Conservation (phyloP, 1,284 basidiomycete species). For the Peniophora sp. region DNA sequence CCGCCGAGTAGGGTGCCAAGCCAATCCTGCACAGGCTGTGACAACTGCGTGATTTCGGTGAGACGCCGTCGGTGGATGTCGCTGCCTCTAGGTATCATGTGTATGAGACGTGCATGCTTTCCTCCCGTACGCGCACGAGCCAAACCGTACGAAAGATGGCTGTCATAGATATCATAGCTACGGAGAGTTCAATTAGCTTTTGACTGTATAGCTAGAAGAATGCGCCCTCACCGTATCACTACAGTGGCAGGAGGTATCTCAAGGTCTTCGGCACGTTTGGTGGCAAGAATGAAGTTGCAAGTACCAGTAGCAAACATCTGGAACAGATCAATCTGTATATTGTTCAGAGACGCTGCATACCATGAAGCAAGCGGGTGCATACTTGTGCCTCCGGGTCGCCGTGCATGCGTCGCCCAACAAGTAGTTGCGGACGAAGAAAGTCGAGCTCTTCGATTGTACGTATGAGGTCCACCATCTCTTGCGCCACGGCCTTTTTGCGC, state of each 20-base stretch:
- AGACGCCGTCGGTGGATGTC: slow-evolving; percentile 46
- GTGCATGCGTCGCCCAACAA: slow-evolving; percentile 16
- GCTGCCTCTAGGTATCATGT: slow-evolving; percentile 55
- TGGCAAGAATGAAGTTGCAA: slow-evolving; percentile 55
- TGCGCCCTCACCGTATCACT: slow-evolving; percentile 45
- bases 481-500: slow-evolving; percentile 33
- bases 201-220: background rate
- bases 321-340: slow-evolving; percentile 31
- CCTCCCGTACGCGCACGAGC: slow-evolving; percentile 37
- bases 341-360: slow-evolving; percentile 13
- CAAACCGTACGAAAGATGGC: slow-evolving; percentile 50
- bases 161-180: slow-evolving; percentile 58
- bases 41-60: slow-evolving; percentile 18
- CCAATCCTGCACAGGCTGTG: slow-evolving; percentile 34
- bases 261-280: slow-evolving; percentile 49
- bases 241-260: slow-evolving; percentile 45
- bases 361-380: slow-evolving; percentile 27
- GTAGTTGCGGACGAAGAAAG: slow-evolving; percentile 19
- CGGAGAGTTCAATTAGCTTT: slow-evolving; percentile 3
- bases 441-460: slow-evolving; percentile 16
- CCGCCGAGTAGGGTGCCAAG: slow-evolving; percentile 30
- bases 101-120: slow-evolving; percentile 44
- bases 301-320: slow-evolving; percentile 42
- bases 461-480: slow-evolving; percentile 38
- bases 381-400: slow-evolving; percentile 32